phyloP scores from a whole-genome alignment of 306 rosid genomes.

The Canavalia ensiformis region DNA sequence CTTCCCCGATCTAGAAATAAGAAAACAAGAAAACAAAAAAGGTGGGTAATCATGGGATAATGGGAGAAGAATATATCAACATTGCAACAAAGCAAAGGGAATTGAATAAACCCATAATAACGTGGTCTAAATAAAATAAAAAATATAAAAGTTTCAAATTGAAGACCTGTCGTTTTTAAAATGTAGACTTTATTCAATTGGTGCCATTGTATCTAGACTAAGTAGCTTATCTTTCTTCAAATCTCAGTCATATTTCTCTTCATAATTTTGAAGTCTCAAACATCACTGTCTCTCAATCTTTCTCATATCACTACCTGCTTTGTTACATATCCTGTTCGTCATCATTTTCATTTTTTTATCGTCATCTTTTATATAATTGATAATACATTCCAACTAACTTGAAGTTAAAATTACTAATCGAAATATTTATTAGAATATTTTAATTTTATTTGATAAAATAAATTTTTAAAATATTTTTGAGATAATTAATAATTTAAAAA shows the following conservation, averaged over 20 bases:
- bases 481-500: no score
- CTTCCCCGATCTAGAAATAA: conserved; percentile 29
- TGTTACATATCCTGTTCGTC: conserved; percentile 47
- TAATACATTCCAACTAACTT: no score
- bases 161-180: conserved; percentile 61
- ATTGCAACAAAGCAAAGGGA: conserved; percentile 44
- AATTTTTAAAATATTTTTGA: no score
- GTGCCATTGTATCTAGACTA: conserved; percentile 79
- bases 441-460: no score
- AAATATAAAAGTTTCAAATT: conserved; percentile 33
- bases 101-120: conserved; percentile 44
- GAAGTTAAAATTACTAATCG: no score
- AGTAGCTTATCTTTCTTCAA: conserved; percentile 42
- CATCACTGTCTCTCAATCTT: conserved; percentile 55
- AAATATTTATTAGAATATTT: no score
- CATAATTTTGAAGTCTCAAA: conserved; percentile 44
- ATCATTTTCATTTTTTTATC: conserved; percentile 42
- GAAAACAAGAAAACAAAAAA: conserved; percentile 11
- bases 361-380: conserved; percentile 36
- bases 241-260: conserved; percentile 51
- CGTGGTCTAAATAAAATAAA: neutral
- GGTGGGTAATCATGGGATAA: conserved; percentile 48
- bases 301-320: conserved; percentile 41
- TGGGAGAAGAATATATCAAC: conserved; percentile 40
- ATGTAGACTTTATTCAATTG: conserved; percentile 60